Evolutionary conservation across 1,139 yeast genomes (phyloP).

Genomic region (Chernovozyma sophiae-reginae): DNA sequence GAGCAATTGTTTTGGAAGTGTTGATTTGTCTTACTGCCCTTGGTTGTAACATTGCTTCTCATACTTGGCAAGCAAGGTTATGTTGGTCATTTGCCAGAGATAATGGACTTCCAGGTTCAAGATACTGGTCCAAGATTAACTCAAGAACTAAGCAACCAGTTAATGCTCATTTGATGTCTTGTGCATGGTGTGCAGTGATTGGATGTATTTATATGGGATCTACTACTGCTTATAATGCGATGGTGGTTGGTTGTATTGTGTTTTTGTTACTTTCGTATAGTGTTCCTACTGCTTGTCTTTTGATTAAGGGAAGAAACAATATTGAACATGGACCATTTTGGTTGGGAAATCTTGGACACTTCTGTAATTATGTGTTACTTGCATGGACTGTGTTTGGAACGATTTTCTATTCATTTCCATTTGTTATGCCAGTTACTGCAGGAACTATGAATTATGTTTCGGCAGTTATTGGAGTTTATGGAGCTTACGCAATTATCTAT

Average conservation of each 20-base stretch:
- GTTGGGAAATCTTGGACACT: constrained; percentile 32
- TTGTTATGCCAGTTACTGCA: constrained; percentile 41
- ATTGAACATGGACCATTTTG: constrained; percentile 46
- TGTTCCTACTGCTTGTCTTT: constrained; percentile 30
- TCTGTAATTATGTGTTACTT: constrained; percentile 21
- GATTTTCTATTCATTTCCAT: constrained; percentile 41
- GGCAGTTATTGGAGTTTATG: constrained; percentile 36
- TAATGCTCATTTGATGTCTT: constrained; percentile 34
- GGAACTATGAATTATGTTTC: constrained; percentile 45
- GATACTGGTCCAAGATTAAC: constrained; percentile 30
- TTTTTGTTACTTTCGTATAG: constrained; percentile 32
- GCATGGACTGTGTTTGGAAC: constrained; percentile 40
- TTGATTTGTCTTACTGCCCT: constrained; percentile 58
- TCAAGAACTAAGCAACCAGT: constrained; percentile 29
- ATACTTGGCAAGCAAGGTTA: constrained; percentile 73
- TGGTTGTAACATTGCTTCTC: constrained; percentile 69
- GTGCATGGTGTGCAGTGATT: constrained; percentile 31
- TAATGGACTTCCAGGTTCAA: constrained; percentile 39
- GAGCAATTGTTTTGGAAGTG: constrained; percentile 57
- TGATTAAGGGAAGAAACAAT: constrained; percentile 32
- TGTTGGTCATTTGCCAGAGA: constrained; percentile 80
- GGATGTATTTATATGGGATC: constrained; percentile 42
- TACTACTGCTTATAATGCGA: constrained; percentile 39
- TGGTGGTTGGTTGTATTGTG: constrained; percentile 35
- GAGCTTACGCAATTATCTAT: constrained; percentile 28